Evolutionary conservation across 179 eudicot genomes (phyloP), one percentile per base, ranked within the genome.

Genomic region (Sideroxylon spinosum): DNA sequence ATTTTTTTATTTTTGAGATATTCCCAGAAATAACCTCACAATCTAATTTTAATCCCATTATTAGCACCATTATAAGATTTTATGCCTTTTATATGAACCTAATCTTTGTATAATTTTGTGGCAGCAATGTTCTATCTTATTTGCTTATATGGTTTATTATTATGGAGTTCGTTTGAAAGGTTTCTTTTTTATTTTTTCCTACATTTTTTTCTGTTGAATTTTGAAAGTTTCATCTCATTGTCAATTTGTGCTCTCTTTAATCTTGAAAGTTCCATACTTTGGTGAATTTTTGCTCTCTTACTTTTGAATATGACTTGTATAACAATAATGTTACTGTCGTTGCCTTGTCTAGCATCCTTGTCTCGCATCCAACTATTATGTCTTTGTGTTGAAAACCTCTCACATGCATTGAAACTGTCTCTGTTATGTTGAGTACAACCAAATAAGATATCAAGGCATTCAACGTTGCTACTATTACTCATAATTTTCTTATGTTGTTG

Each of bases 311-410:
- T 53, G 75, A 23, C 62, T 52, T 50, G 3, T 19, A 29, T 52
- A 53, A n/a, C 14, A 6, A 17, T 9, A 16, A 9, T 53, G 23
- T 26, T 49, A 6, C 59, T 52, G 32, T 26, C 0, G 19, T 53
- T 52, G 23, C 75, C 44, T 25, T 14, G n/a, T 26, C 46, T 71
- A 50, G 60, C 74, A 14, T n/a, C n/a, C n/a, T n/a, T n/a, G n/a
- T n/a, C n/a, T n/a, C n/a, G n/a, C n/a, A n/a, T 71, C 12, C 20
- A 71, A 7, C 20, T 19, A 7, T 25, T 50, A n/a, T 7, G n/a
- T 71, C 11, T 50, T 44, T 13, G 61, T 71, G 75, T 25, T n/a
- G 14, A 71, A n/a, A 71, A 52, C 29, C 61, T 52, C 57, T 53
- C 53, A 14, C 20, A 71, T 71, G 62, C 22, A 53, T 71, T 55